A percentile compares a stretch with the other conserved stretches of the same genome.
These are phyloP conservation scores for Calonectria crousiana DNA, from an alignment of 2,329 filamentous ascomycete genomes.

Conservation along the genomic window DNA sequence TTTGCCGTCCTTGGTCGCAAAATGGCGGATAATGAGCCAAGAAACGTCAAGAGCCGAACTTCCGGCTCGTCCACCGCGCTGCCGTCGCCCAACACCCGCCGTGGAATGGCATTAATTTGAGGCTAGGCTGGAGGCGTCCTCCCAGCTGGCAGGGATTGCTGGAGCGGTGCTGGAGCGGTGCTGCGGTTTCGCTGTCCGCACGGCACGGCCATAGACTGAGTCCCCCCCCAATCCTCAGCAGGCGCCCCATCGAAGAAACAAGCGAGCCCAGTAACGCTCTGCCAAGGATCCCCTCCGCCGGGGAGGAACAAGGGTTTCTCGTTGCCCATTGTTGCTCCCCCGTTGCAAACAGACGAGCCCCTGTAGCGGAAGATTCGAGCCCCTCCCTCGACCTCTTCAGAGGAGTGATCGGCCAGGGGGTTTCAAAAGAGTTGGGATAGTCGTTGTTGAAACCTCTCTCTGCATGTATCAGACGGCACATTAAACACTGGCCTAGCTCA, in stretches of 20 bases:
- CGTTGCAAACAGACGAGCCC: conserved; percentile 12
- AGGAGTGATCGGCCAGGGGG: conserved; percentile 7
- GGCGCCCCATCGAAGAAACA: conserved; percentile 2
- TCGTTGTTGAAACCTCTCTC: neutral
- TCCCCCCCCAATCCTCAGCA: neutral
- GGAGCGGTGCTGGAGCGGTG: neutral
- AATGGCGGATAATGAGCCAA: neutral
- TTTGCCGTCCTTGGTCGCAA: neutral
- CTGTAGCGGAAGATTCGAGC: conserved; percentile 19
- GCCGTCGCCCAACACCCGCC: neutral
- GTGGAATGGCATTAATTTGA: conserved; percentile 10
- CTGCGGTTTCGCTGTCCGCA: conserved; percentile 5
- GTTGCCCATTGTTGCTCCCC: neutral
- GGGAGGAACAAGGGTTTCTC: neutral
- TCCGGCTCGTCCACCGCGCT: neutral
- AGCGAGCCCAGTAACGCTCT: neutral
- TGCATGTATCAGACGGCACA: neutral
- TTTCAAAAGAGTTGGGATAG: neutral
- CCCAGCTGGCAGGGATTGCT: neutral
- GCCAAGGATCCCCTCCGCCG: neutral
- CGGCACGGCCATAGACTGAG: neutral
- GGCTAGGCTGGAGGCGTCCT: neutral
- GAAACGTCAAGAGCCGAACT: neutral
- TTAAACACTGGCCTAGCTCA: neutral
- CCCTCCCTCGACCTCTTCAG: conserved; percentile 3